phyloP scores from a whole-genome alignment of 108 stramenopile genomes.

The Nannochloropsis gaditana region DNA sequence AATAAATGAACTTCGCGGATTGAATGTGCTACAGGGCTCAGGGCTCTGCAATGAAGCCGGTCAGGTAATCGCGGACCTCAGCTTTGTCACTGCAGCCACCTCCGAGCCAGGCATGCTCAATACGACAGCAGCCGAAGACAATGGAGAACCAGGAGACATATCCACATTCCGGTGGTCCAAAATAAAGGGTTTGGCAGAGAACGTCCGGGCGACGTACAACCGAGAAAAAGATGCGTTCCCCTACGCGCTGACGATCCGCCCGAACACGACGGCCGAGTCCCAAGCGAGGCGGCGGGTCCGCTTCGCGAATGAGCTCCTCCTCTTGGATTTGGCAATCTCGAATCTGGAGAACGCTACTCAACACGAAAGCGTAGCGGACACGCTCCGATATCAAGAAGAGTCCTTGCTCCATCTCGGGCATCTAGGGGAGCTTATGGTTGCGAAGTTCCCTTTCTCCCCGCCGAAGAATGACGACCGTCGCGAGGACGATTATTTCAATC shows the following conservation, averaged over 20 bases:
- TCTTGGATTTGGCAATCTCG: neutral
- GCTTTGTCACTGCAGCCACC: neutral
- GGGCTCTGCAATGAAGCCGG: constrained; percentile 15
- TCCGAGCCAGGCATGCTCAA: neutral
- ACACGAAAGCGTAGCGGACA: constrained; percentile 2
- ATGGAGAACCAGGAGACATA: neutral
- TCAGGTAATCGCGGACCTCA: neutral
- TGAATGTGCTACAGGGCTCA: neutral
- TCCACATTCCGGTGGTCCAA: neutral
- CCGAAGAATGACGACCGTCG: constrained; percentile 51
- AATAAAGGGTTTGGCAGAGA: neutral
- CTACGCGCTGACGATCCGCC: neutral
- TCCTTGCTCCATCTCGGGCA: constrained; percentile 15
- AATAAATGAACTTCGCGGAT: neutral
- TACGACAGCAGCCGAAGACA: neutral
- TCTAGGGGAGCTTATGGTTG: constrained; percentile 35
- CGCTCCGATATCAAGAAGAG: neutral
- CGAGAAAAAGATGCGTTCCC: constrained; percentile 10
- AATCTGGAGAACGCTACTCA: neutral
- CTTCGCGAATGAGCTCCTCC: neutral
- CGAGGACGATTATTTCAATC: constrained; percentile 68
- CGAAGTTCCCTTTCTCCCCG: constrained; percentile 52
- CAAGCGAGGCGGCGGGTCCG: neutral
- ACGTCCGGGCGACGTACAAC: neutral
- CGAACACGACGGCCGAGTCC: neutral